phyloP scores from a whole-genome alignment of 495 filamentous ascomycete genomes.

The Neurospora pannonica region DNA sequence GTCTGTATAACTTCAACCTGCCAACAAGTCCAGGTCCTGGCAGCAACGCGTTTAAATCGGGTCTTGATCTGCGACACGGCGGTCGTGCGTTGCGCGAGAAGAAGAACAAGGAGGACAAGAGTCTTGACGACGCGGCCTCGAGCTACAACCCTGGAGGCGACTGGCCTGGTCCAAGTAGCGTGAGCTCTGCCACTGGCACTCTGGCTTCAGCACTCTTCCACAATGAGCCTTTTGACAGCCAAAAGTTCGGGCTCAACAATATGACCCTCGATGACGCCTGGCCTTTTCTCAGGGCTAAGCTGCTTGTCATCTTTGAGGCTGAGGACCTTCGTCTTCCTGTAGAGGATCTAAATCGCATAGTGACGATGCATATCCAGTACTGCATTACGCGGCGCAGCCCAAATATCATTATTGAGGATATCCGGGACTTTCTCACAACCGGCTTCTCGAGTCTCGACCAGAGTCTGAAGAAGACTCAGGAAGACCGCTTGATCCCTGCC shows the following conservation, averaged over 20 bases:
- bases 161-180: constrained; percentile 45
- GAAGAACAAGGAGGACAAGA: constrained; percentile 74
- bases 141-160: constrained; percentile 27
- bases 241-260: constrained; percentile 62
- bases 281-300: constrained; percentile 82
- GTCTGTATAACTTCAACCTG: constrained; percentile 62
- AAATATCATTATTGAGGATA: constrained; percentile 63
- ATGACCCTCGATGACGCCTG: constrained; percentile 88
- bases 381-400: constrained; percentile 62
- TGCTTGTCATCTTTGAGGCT: constrained; percentile 88
- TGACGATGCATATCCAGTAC: constrained; percentile 66
- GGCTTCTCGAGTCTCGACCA: constrained; percentile 84
- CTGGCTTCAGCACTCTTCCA: constrained; percentile 28
- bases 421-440: constrained; percentile 67
- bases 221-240: constrained; percentile 36
- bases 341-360: constrained; percentile 88
- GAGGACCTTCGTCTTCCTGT: constrained; percentile 84
- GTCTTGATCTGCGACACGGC: constrained; percentile 77
- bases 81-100: constrained; percentile 79
- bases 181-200: constrained; percentile 31
- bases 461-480: constrained; percentile 61
- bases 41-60: constrained; percentile 64
- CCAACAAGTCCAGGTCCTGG: constrained; percentile 67
- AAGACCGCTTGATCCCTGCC: constrained; percentile 74
- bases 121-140: constrained; percentile 30